phyloP scores from a whole-genome alignment of 1,284 basidiomycete species.

The Paramarasmius palmivorus region DNA sequence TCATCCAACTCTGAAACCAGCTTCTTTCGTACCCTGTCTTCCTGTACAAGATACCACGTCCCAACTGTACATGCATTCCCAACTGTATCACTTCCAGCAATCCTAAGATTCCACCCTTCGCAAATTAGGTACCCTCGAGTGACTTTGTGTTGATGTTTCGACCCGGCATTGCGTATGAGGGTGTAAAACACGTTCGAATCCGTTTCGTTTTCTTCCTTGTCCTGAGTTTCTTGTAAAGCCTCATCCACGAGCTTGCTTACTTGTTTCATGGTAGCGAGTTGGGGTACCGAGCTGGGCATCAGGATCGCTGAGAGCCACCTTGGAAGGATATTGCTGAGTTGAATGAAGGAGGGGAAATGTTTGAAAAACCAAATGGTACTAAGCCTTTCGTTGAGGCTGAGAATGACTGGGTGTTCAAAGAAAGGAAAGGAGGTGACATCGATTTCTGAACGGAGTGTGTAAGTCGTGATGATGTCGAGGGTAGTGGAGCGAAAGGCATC shows the following conservation, averaged over 20 bases:
- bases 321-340: slow-evolving; percentile 17
- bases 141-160: slow-evolving; percentile 25
- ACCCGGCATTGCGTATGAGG: slow-evolving; percentile 8
- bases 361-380: slow-evolving; percentile 23
- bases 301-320: slow-evolving; percentile 15
- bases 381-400: slow-evolving; percentile 21
- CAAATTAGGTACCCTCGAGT: slow-evolving; percentile 32
- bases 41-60: slow-evolving; percentile 29
- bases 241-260: slow-evolving; percentile 11
- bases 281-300: slow-evolving; percentile 9
- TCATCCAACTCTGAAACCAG: slow-evolving; percentile 27
- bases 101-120: slow-evolving; percentile 33
- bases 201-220: not conserved
- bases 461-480: slow-evolving; percentile 29
- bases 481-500: slow-evolving; percentile 18
- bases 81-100: slow-evolving; percentile 38
- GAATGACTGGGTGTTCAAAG: slow-evolving; percentile 27
- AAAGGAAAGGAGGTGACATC: slow-evolving; percentile 20
- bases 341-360: slow-evolving; percentile 27
- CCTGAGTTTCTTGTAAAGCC: not conserved
- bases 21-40: slow-evolving; percentile 18
- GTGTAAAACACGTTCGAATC: slow-evolving; percentile 2
- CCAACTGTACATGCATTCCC: slow-evolving; percentile 34
- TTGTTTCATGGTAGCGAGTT: not conserved
- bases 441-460: slow-evolving; percentile 26